phyloP scores from a whole-genome alignment of 257 asterid species.

The Oldenlandia corymbosa region DNA sequence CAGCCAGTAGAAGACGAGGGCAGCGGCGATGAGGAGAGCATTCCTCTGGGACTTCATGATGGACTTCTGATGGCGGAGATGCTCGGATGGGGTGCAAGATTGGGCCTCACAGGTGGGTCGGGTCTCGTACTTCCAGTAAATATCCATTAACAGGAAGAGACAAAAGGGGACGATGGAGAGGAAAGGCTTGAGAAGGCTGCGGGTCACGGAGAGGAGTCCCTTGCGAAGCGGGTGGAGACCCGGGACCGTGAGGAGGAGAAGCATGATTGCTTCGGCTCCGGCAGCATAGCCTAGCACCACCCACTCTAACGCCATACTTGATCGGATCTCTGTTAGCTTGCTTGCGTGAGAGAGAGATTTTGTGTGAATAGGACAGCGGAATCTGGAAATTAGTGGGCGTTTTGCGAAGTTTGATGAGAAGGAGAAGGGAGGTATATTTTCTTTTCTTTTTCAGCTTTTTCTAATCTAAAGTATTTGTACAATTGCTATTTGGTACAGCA shows the following conservation, averaged over 20 bases:
- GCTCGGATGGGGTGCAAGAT: constrained; percentile 82
- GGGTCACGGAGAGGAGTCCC: constrained; percentile 74
- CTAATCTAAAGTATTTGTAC: no score
- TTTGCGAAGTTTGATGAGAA: neutral
- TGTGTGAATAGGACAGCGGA: neutral
- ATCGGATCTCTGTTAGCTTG: neutral
- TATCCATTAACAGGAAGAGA: constrained; percentile 76
- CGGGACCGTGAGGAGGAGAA: constrained; percentile 83
- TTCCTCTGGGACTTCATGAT: constrained; percentile 92
- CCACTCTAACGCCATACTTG: constrained; percentile 87
- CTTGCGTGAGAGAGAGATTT: neutral
- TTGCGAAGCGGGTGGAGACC: constrained; percentile 81
- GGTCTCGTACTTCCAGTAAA: constrained; percentile 92
- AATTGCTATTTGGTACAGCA: no score
- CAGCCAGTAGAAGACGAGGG: constrained; percentile 84
- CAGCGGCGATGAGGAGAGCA: constrained; percentile 80
- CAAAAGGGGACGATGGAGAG: constrained; percentile 84
- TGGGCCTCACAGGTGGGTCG: constrained; percentile 62
- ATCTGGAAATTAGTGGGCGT: neutral
- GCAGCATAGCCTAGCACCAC: constrained; percentile 92
- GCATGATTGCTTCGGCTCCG: constrained; percentile 90
- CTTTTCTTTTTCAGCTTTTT: no score
- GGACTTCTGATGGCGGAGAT: constrained; percentile 90
- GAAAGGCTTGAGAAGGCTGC: constrained; percentile 70
- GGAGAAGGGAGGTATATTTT: no score